phyloP scores from a whole-genome alignment of 345 rosid species.

The Eucalyptus brandiana region DNA sequence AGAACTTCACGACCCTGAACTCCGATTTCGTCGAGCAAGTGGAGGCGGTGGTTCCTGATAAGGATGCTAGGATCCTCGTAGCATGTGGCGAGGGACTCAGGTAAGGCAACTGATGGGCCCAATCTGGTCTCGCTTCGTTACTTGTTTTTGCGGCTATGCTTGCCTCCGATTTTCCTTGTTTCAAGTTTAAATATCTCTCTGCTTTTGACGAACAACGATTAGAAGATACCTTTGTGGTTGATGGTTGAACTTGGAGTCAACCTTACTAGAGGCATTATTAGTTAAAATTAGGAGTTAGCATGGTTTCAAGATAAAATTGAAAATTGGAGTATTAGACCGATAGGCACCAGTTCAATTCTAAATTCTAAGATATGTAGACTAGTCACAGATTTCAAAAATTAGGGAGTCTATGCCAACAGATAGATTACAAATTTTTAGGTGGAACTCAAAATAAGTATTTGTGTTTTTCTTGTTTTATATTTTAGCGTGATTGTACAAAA shows the following conservation, averaged over 20 bases:
- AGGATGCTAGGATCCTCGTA: slow-evolving; percentile 54
- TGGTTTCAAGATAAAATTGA: fast-evolving
- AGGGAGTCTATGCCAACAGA: fast-evolving
- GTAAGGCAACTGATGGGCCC: slow-evolving; percentile 9
- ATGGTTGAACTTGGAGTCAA: background rate
- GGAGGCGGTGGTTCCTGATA: slow-evolving; percentile 40
- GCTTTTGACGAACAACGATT: background rate
- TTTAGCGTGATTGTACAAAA: too few relatives aligned
- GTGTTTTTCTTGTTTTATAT: too few relatives aligned
- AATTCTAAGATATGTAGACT: too few relatives aligned
- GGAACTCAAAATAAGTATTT: fast-evolving
- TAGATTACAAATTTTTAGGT: too few relatives aligned
- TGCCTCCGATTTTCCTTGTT: background rate
- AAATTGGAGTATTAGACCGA: too few relatives aligned
- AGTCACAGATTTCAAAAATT: too few relatives aligned
- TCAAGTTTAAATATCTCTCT: background rate
- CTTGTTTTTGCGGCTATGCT: background rate
- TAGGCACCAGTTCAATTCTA: fast-evolving
- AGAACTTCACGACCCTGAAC: slow-evolving; percentile 60
- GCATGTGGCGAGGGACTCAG: slow-evolving; percentile 96
- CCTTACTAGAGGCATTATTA: background rate
- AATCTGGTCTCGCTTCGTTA: background rate
- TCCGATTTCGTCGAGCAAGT: slow-evolving; percentile 45
- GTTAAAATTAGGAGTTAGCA: background rate
- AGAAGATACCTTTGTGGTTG: background rate